Percentiles rank a stretch among this genome's conserved stretches.
These are phyloP conservation scores for Sporothrix euskadiensis DNA, from an alignment of 2,329 filamentous ascomycete genomes.

Conservation along the genomic window DNA sequence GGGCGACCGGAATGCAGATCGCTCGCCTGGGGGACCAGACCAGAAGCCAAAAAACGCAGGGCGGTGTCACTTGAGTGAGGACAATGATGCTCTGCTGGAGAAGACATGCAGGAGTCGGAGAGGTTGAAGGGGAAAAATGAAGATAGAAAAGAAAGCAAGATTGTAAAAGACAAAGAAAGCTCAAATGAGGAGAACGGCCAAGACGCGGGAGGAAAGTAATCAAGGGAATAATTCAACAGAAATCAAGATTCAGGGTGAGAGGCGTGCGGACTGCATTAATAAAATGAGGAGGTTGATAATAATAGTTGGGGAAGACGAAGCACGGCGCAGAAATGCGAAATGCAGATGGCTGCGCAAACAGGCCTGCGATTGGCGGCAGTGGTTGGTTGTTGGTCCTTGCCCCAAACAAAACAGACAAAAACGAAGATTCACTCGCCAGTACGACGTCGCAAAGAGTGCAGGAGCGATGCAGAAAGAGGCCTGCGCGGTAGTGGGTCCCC, in stretches of 20 bases:
- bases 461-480: background rate
- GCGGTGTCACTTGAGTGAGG: background rate
- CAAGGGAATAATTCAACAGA: background rate
- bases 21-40: background rate
- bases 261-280: conserved; percentile 2
- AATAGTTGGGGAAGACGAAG: conserved; percentile 1
- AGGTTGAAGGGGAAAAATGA: background rate
- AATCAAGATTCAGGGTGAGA: background rate
- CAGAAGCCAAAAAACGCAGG: background rate
- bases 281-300: conserved; percentile 29
- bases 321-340: conserved; percentile 8
- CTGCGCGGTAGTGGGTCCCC: background rate
- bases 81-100: background rate
- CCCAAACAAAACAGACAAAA: conserved; percentile 2
- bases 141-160: background rate
- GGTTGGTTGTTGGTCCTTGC: conserved; percentile 25
- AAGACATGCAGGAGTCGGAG: background rate
- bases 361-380: conserved; percentile 26
- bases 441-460: conserved; percentile 16
- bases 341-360: conserved; percentile 24
- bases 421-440: conserved; percentile 9
- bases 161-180: conserved; percentile 11
- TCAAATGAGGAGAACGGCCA: conserved; percentile 9
- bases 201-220: background rate
- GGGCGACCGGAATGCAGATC: conserved; percentile 20